Evolutionary conservation across 1,284 basidiomycete species (phyloP), one percentile per base, ranked within the genome.

Genomic region (Schizophyllum commune): DNA sequence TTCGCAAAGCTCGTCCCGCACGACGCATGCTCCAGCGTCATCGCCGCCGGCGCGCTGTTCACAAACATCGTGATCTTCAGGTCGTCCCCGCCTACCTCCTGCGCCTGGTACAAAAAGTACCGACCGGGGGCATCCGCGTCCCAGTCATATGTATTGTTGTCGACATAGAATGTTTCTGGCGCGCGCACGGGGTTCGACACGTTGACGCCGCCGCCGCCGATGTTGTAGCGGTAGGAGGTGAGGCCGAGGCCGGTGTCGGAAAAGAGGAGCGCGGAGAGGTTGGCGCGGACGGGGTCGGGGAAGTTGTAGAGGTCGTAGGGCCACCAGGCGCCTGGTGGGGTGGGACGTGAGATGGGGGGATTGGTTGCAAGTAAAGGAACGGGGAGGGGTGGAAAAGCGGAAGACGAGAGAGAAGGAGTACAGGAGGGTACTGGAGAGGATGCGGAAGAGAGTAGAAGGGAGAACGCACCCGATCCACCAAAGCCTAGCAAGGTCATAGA

Each of bases 301-400:
- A 77, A 79, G 39, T 73, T 63, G 66, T 70, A 76, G 8, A 79
- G 66, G 62, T 79, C 77, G 58, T 73, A 72, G 8, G 76, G 76
- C 78, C 78, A 79, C 78, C 78, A 79, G 6, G 77, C 77, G 6
- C 77, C 78, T 15, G 75, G 77, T 4, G 34, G 34, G 13, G 34
- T 39, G 7, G 13, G 34, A 39, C 34, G 34, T 13, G 34, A 39
- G 13, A 6, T 39, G n/a, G n/a, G n/a, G n/a, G n/a, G n/a, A n/a
- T n/a, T n/a, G n/a, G n/a, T n/a, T n/a, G n/a, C n/a, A n/a, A n/a
- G n/a, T n/a, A n/a, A n/a, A n/a, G n/a, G n/a, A n/a, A n/a, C n/a
- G n/a, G n/a, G n/a, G n/a, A n/a, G n/a, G n/a, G n/a, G n/a, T n/a
- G n/a, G n/a, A n/a, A n/a, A n/a, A n/a, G n/a, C n/a, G n/a, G n/a